Percentiles rank a stretch among this genome's conserved stretches.
Evolutionary conservation across 345 rosid species (phyloP).

Genomic region (Eucalyptus globulus): DNA sequence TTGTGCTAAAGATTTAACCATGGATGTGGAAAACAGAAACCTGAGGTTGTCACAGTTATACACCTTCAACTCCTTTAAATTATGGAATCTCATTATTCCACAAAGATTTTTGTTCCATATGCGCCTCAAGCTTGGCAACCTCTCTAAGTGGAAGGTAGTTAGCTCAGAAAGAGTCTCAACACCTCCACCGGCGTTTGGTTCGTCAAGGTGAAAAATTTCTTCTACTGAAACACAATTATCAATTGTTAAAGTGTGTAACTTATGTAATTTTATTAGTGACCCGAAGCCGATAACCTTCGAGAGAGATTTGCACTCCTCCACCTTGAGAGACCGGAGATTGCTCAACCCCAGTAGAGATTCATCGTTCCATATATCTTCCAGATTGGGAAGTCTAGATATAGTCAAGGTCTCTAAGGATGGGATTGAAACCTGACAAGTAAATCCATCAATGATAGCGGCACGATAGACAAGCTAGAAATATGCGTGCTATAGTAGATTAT

Average conservation of each 20-base stretch:
- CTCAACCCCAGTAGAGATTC: too few species aligned
- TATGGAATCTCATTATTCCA: too few species aligned
- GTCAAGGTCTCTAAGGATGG: not conserved
- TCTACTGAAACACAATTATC: fast-evolving
- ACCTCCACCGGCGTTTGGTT: fast-evolving
- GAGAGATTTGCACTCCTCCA: too few species aligned
- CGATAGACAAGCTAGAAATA: not conserved
- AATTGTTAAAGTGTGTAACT: not conserved
- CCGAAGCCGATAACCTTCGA: not conserved
- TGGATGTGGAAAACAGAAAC: not conserved
- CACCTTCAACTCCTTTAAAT: not conserved
- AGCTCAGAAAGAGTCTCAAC: not conserved
- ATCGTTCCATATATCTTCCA: too few species aligned
- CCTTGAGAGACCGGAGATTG: too few species aligned
- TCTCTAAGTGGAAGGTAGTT: too few species aligned
- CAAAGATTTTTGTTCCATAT: too few species aligned
- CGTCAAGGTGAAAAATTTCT: too few species aligned
- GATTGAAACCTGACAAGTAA: not conserved
- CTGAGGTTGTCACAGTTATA: fast-evolving
- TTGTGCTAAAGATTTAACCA: not conserved
- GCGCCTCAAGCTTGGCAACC: too few species aligned
- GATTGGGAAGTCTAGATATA: not conserved
- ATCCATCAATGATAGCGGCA: not conserved
- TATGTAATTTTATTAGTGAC: not conserved
- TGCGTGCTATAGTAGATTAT: not conserved